phyloP scores from a whole-genome alignment of 2,329 filamentous ascomycete genomes.

The Biscogniauxia sp. region DNA sequence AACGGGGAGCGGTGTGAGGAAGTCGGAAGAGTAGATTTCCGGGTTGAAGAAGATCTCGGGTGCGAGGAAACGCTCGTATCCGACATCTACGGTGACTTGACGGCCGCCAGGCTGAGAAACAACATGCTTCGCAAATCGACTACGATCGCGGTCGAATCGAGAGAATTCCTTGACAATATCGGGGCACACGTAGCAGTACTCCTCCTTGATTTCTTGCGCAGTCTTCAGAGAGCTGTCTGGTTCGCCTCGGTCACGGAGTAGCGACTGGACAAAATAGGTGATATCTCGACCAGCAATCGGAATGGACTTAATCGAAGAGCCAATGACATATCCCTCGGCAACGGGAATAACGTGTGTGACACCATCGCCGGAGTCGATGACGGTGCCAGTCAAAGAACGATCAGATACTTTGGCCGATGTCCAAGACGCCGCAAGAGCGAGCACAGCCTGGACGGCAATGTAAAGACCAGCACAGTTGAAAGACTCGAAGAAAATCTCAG shows the following conservation, averaged over 20 bases:
- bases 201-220: conserved; percentile 96
- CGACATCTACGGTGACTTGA: conserved; percentile 83
- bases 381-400: conserved; percentile 91
- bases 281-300: conserved; percentile 97
- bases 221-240: conserved; percentile 96
- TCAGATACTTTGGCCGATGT: conserved; percentile 98
- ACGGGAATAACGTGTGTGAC: conserved; percentile 99
- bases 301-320: conserved; percentile 98
- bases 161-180: conserved; percentile 99
- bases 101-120: conserved; percentile 84
- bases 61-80: conserved; percentile 95
- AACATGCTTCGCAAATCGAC: conserved; percentile 85
- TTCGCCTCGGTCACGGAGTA: conserved; percentile 93
- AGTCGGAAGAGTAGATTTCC: conserved; percentile 98
- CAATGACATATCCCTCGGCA: conserved; percentile 97
- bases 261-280: conserved; percentile 96
- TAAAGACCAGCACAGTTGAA: conserved; percentile 99
- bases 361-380: conserved; percentile 98
- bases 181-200: conserved; percentile 97
- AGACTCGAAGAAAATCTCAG: conserved; percentile 99
- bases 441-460: conserved; percentile 95
- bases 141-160: conserved; percentile 88
- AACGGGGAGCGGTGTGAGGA: conserved; percentile 88
- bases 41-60: conserved; percentile 99
- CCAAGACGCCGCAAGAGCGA: conserved; percentile 96